Base-by-base conservation (phyloP, 169 alveolate species). In the Plasmodium reichenowi region DNA sequence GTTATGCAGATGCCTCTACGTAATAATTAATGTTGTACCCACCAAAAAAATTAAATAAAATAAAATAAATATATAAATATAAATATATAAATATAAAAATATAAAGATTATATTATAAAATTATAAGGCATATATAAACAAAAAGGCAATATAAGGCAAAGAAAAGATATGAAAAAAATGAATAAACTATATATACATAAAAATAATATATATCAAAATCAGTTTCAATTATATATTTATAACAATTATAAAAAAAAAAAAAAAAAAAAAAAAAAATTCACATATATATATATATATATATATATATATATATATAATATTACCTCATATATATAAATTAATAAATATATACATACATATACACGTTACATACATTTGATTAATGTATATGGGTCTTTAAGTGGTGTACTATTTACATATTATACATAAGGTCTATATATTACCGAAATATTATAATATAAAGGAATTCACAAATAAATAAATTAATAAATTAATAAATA, bases 221-320 rank as follows among this genome's bases (percentile, higher is more conserved):
- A 13, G 70, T 76, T 71, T 47, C 89, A 76, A 76, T 48, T 76
- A 48, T 50, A 76, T 56, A 22, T 76, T 64, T 38, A 32, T 29
- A 67, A 62, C 70, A 74, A 62, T 60, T 20, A 26, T 26, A n/a
- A 26, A 47, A 29, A 74, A 17, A 26, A 24, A 26, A 50, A 74
- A 17, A 26, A 24, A 26, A 50, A 32, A 32, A 32, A 32, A 32
- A 32, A 32, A 32, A 32, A 24, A 1, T 24, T 2, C 6, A 26
- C 47, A 70, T n/a, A 60, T 67, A 45, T 32, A 52, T 74, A 29
- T n/a, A 74, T 59, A 59, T 1, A 26, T 70, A 70, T n/a, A 60
- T 67, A 45, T 32, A 52, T 74, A 29, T n/a, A 74, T 59, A 60
- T 64, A 60, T 43, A 67, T 50, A 26, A 6, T 60, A 60, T 60